Evolutionary conservation across 2,329 filamentous ascomycete species (phyloP).

Genomic region (Orbilia ellipsospora): DNA sequence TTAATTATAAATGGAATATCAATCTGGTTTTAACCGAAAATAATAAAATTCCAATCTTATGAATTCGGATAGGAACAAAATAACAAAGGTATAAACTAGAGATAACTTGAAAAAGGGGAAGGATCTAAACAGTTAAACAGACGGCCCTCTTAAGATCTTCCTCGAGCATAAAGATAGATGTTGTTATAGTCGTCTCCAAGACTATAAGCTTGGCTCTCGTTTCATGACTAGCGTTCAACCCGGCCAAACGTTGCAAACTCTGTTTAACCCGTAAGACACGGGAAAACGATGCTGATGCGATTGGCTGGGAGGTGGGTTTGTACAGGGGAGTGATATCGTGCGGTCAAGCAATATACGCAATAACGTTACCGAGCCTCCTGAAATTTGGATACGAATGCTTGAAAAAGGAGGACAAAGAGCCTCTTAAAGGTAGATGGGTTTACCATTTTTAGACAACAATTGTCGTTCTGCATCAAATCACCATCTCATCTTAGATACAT

Average conservation of each 20-base stretch:
- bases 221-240: slow-evolving; percentile 20
- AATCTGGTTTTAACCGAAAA: no score
- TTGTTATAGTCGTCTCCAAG: background rate
- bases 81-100: no score
- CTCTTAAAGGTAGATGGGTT: background rate
- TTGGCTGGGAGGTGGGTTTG: slow-evolving; percentile 7
- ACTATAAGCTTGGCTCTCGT: slow-evolving; percentile 12
- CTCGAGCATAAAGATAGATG: no score
- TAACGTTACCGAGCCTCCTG: slow-evolving; percentile 53
- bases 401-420: slow-evolving; percentile 34
- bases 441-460: background rate
- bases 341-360: slow-evolving; percentile 25
- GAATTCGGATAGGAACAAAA: no score
- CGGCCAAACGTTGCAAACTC: slow-evolving; percentile 8
- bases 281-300: slow-evolving; percentile 6
- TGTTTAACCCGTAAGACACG: no score
- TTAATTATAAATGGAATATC: no score
- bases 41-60: no score
- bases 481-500: background rate
- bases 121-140: no score
- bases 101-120: no score
- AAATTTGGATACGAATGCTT: slow-evolving; percentile 23
- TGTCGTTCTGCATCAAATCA: background rate
- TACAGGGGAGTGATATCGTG: slow-evolving; percentile 15
- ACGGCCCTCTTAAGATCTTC: no score